Base-by-base conservation (phyloP, 805 yeast species). In the Spathaspora passalidarum region DNA sequence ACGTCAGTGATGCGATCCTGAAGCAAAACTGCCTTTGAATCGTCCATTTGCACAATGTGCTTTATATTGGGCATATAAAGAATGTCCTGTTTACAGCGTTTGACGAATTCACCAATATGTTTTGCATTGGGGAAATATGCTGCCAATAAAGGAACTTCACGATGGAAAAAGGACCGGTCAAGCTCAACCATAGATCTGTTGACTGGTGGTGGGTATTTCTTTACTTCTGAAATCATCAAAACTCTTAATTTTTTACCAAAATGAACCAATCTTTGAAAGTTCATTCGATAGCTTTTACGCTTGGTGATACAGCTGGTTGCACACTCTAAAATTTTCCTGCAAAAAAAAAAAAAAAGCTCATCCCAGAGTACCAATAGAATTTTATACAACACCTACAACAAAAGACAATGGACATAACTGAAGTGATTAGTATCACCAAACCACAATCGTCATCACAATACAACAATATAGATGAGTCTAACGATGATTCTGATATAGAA, bases 121-220 rank as follows among this genome's bases (percentile, higher is more conserved):
- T 49, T 77, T 1, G 92, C 88, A 45, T 90, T 82, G 4, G 84
- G 81, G 56, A 92, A 80, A 42, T 71, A 66, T 0, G 91, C 89
- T 21, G 82, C 85, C 53, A 87, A 79, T 17, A 89, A 66, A 1
- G 79, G 76, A 11, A 87, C 66, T n/a, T 71, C 65, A 13, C 72
- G 73, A 5, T 67, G 57, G 68, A 92, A 92, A 52, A 80, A 77
- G 1, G 78, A 63, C 37, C 85, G 75, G 63, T 92, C 94, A 35
- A 92, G 73, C 13, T 59, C 73, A 37, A 58, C 78, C 88, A 88
- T 82, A 2, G 77, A 72, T 38, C 87, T 65, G 59, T 86, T 73
- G 7, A 81, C 68, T 0, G 97, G 97, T 1, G 96, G 95, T 2
- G 66, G 57, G 48, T 68, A 72, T 43, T n/a, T 29, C 8, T 8